These are phyloP conservation scores for Ascomycota sp. DNA, from an alignment of 2,329 filamentous ascomycete genomes.

Conservation along the genomic window DNA sequence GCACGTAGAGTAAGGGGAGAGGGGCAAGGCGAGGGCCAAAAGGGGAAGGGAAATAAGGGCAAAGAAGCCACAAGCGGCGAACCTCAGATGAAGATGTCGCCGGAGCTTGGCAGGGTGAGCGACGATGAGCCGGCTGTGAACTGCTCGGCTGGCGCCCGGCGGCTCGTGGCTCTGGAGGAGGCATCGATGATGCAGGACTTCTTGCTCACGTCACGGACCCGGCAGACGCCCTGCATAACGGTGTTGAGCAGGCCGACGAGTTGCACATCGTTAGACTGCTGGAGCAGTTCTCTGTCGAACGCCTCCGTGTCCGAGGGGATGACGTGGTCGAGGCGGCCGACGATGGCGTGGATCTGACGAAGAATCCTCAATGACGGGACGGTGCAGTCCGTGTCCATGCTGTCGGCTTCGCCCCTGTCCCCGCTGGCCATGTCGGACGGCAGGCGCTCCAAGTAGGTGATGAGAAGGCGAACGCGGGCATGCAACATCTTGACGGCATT, in stretches of 20 bases:
- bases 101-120: slow-evolving; percentile 8
- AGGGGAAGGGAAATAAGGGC: no score
- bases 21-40: no score
- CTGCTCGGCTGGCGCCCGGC: slow-evolving; percentile 5
- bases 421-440: slow-evolving; percentile 40
- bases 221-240: slow-evolving; percentile 49
- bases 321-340: slow-evolving; percentile 63
- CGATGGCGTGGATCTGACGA: slow-evolving; percentile 67
- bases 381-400: slow-evolving; percentile 16
- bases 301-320: slow-evolving; percentile 43
- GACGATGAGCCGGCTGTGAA: slow-evolving; percentile 5
- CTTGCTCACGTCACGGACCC: slow-evolving; percentile 49
- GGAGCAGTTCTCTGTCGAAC: slow-evolving; percentile 47
- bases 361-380: slow-evolving; percentile 48
- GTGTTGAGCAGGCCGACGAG: slow-evolving; percentile 55
- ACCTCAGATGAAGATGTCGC: slow-evolving; percentile 11
- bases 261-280: slow-evolving; percentile 66
- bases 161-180: slow-evolving; percentile 6
- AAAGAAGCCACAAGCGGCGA: not conserved
- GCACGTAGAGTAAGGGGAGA: no score
- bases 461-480: slow-evolving; percentile 47
- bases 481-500: slow-evolving; percentile 91
- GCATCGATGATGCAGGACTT: slow-evolving; percentile 43
- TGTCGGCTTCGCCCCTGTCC: slow-evolving; percentile 15
- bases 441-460: slow-evolving; percentile 53